phyloP scores from a whole-genome alignment of 495 filamentous ascomycete species.

The Penicillium flavigenum region DNA sequence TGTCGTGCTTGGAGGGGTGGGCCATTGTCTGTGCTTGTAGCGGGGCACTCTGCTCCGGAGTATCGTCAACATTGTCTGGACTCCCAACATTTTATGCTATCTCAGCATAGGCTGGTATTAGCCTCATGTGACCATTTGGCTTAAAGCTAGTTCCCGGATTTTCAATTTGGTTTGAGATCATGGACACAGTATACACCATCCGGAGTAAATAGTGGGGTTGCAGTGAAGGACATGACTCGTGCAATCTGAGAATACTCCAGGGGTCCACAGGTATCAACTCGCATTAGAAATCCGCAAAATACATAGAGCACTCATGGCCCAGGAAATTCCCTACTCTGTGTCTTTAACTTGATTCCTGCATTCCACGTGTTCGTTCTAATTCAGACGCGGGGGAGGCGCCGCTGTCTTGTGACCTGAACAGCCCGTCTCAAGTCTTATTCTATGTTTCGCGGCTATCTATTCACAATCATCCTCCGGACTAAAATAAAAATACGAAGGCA shows the following conservation, averaged over 20 bases:
- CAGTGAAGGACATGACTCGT: not conserved
- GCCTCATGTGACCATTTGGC: not conserved
- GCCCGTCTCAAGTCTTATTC: not conserved
- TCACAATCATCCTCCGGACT: too few species aligned
- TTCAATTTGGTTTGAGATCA: too few species aligned
- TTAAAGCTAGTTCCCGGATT: not conserved
- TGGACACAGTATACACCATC: not conserved
- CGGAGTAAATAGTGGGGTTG: not conserved
- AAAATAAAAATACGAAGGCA: too few species aligned
- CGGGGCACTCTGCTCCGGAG: constrained; percentile 12
- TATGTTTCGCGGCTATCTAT: too few species aligned
- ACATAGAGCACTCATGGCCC: not conserved
- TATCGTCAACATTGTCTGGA: not conserved
- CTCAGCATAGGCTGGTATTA: not conserved
- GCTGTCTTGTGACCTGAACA: not conserved
- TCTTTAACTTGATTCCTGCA: not conserved
- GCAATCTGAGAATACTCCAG: not conserved
- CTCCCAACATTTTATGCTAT: not conserved
- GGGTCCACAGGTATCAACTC: not conserved
- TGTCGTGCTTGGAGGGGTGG: constrained; percentile 1
- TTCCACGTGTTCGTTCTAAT: not conserved
- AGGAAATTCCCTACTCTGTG: too few species aligned
- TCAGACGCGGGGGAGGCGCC: not conserved
- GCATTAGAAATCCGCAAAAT: not conserved
- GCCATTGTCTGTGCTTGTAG: constrained; percentile 3